Evolutionary conservation across 805 yeast genomes (phyloP).

Genomic region (Lipomyces starkeyi): DNA sequence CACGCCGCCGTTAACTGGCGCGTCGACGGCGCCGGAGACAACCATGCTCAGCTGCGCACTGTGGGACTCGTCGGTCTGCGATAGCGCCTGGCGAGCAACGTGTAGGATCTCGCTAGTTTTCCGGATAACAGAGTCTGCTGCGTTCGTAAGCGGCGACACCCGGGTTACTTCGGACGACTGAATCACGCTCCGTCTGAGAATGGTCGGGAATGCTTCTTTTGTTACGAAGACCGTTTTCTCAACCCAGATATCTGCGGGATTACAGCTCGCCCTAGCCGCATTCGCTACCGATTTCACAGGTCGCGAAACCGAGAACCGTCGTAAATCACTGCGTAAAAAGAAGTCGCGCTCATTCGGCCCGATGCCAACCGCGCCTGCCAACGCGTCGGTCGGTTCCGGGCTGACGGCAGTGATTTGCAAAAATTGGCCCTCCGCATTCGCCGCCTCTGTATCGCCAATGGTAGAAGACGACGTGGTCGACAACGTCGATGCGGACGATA

Average conservation of each 20-base stretch:
- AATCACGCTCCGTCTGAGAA: constrained; percentile 84
- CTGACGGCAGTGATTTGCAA: constrained; percentile 74
- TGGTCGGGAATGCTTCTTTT: constrained; percentile 77
- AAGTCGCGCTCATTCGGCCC: constrained; percentile 67
- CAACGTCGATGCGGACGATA: constrained; percentile 45
- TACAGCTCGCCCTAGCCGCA: not conserved
- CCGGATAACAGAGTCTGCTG: constrained; percentile 65
- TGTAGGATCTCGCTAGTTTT: constrained; percentile 77
- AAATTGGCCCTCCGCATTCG: constrained; percentile 61
- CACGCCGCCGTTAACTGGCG: constrained; percentile 93
- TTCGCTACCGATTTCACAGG: constrained; percentile 59
- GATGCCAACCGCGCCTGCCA: constrained; percentile 60
- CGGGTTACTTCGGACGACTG: constrained; percentile 55
- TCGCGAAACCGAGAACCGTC: constrained; percentile 69
- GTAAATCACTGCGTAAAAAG: constrained; percentile 74
- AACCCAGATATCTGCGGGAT: constrained; percentile 74
- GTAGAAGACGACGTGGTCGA: constrained; percentile 10
- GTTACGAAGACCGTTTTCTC: constrained; percentile 85
- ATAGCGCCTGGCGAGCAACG: constrained; percentile 55
- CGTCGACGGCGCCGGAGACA: constrained; percentile 76
- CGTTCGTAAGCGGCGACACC: constrained; percentile 85
- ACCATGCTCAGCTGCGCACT: constrained; percentile 55
- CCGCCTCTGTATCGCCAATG: constrained; percentile 4
- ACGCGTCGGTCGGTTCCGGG: constrained; percentile 68
- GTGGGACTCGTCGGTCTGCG: constrained; percentile 42